Evolutionary conservation across 352 stramenopile species (phyloP), one percentile per base, ranked within the genome.

Genomic region (Plasmopara muralis): DNA sequence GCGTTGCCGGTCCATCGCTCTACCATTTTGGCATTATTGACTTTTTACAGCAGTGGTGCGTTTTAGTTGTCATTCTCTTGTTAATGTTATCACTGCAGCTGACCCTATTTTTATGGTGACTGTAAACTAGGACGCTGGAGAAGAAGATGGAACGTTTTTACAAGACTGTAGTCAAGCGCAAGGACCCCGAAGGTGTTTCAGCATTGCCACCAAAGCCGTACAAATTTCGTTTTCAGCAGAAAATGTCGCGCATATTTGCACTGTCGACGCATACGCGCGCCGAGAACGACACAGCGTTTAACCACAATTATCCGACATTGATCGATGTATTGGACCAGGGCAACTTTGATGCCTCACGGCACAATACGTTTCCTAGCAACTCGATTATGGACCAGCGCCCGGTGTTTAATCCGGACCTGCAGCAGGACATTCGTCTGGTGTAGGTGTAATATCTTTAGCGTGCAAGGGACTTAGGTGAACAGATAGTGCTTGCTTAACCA

Each of bases 1-100:
- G 83, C 55, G 84, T 96, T 18, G 85, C 85, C 16, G 85, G 83
- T 33, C 86, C 86, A 41, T 89, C 80, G 29, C 62, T 94, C 33
- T 96, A 95, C 68, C 87, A 95, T 55, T 92, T 96, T 44, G 87
- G 87, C 48, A 94, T 96, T 58, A 96, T 96, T 56, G 87, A 96
- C 54, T 92, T 96, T 40, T 58, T 96, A 41, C 87, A 96, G 68
- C 81, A 94, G 54, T 96, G 83, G 83, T 89, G 55, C 53, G 80
- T 77, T 46, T 25, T 25, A 12, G 4, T 35, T 8, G 1, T 35
- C 31, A 12, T 12, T 35, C 31, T 35, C 31, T 1, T 35, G 6
- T 35, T 35, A 12, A 12, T 35, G 5, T 5, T 34, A 9, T 34
- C 30, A 34, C 9, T 34, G 10, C 10, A 12, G 20, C 20, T 25